Base-by-base conservation (phyloP, 2,329 filamentous ascomycete species). In the Dactylellina haptotyla region DNA sequence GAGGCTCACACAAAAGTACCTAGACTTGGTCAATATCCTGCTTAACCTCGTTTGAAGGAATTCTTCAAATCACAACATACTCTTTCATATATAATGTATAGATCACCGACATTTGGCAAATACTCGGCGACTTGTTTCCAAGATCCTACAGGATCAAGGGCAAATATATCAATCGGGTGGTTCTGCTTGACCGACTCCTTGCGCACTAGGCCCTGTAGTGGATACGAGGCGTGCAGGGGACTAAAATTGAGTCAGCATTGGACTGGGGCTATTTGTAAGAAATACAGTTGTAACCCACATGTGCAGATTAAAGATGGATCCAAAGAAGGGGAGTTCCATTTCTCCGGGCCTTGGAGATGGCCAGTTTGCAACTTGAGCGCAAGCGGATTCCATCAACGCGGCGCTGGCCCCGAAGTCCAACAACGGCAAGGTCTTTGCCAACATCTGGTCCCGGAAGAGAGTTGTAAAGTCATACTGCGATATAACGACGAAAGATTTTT, bases 361-460 rank as follows among this genome's bases (percentile, higher is more conserved):
- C 77, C 77, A 78, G 48, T 75, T 75, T 26, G 76, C 77, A 30
- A 78, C 78, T 54, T 78, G 77, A n/a, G 77, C 77, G 57, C 77
- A 78, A 54, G 77, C 77, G 6, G 77, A 78, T 48, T 78, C 77
- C 50, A 78, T 73, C 41, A 78, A 67, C 5, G 77, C 77, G 26
- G 77, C 74, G 57, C 76, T 78, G n/a, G 77, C 76, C 12, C 73
- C 64, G 61, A 78, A 78, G 28, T 78, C 77, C 14, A 78, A 59
- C 37, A 77, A 70, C 10, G 77, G 75, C 9, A 78, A 61, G 8
- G 76, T 77, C 50, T 78, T 77, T n/a, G 77, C 77, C 10, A 78
- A 41, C 70, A 75, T 75, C 46, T 75, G 70, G 30, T 78, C 76
- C 23, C 75, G 62, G 63, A 78, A 78, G 14, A 78, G 62, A 9